These are phyloP conservation scores for Trichophyton verrucosum DNA, from an alignment of 2,329 filamentous ascomycete species.

Conservation along the genomic window DNA sequence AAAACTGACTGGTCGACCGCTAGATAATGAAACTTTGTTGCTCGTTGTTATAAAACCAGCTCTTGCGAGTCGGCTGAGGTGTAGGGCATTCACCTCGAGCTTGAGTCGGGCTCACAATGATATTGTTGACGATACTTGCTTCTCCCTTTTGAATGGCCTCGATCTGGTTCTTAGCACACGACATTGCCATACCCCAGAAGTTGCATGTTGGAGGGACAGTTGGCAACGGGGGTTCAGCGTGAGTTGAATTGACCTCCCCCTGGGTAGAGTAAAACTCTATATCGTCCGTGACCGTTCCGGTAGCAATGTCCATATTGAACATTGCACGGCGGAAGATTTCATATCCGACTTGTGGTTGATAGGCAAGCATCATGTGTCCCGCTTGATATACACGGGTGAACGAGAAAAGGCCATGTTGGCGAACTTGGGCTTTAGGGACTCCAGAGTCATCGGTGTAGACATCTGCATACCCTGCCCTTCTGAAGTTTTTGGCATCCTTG, in stretches of 20 bases:
- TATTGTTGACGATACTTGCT: slow-evolving; percentile 1
- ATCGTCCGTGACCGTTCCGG: slow-evolving; percentile 14
- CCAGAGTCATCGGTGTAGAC: slow-evolving; percentile 54
- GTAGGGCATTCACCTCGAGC: neutral
- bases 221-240: slow-evolving; percentile 41
- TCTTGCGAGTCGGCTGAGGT: neutral
- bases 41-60: neutral
- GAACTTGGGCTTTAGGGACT: slow-evolving; percentile 47
- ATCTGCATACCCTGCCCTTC: slow-evolving; percentile 56
- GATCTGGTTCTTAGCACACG: slow-evolving; percentile 5
- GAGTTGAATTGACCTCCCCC: slow-evolving; percentile 46
- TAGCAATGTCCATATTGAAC: slow-evolving; percentile 24
- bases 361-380: slow-evolving; percentile 41
- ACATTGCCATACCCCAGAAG: slow-evolving; percentile 22
- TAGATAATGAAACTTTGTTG: neutral
- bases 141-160: slow-evolving; percentile 2
- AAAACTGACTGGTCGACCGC: too few species aligned
- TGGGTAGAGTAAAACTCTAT: slow-evolving; percentile 28
- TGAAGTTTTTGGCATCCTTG: slow-evolving; percentile 41
- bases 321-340: slow-evolving; percentile 43
- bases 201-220: slow-evolving; percentile 47
- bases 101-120: slow-evolving; percentile 1
- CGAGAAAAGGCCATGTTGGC: slow-evolving; percentile 63
- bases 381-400: slow-evolving; percentile 50
- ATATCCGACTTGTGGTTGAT: slow-evolving; percentile 42